Percentiles rank a stretch among this genome's conserved stretches.
Conservation (phyloP, 2,329 filamentous ascomycete species). For the Magnaporthiopsis rhizophila region DNA sequence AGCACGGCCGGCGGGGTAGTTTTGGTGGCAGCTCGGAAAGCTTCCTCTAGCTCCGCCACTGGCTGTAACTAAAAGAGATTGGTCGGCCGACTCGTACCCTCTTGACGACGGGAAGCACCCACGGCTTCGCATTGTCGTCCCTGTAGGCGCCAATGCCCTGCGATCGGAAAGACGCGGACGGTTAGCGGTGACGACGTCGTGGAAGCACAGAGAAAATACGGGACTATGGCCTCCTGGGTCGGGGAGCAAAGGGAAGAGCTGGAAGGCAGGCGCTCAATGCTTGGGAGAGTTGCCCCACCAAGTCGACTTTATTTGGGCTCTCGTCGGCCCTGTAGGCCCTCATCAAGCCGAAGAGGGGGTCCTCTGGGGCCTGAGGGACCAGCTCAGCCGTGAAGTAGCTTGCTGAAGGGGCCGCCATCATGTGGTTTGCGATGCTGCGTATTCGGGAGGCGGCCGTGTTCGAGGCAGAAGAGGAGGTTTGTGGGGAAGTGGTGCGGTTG, state of each 20-base stretch:
- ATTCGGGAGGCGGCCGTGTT: slow-evolving; percentile 43
- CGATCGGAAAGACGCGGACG: background rate
- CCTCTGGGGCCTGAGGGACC: slow-evolving; percentile 87
- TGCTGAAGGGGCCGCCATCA: slow-evolving; percentile 49
- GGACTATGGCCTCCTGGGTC: too few species aligned
- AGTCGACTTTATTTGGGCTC: slow-evolving; percentile 75
- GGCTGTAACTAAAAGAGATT: slow-evolving; percentile 7
- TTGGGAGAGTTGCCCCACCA: slow-evolving; percentile 48
- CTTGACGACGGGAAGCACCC: slow-evolving; percentile 92
- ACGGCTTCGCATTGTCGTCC: slow-evolving; percentile 92
- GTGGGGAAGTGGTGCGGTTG: slow-evolving; percentile 10
- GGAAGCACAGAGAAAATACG: background rate
- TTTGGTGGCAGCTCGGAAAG: background rate
- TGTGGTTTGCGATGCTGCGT: slow-evolving; percentile 59
- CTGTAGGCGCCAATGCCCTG: slow-evolving; percentile 84
- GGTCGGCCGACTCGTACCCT: slow-evolving; percentile 53
- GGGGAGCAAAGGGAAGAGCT: too few species aligned
- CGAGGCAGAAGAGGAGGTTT: slow-evolving; percentile 29
- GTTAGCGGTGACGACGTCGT: slow-evolving; percentile 6
- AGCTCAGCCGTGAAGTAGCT: slow-evolving; percentile 68
- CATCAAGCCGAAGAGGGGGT: slow-evolving; percentile 90
- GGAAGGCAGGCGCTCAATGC: too few species aligned
- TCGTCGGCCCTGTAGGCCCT: slow-evolving; percentile 77
- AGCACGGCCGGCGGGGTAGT: background rate
- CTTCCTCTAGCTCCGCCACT: slow-evolving; percentile 3